Conservation (phyloP, 371 early-diverging fungal genomes). For the Rhizopus stolonifer region DNA sequence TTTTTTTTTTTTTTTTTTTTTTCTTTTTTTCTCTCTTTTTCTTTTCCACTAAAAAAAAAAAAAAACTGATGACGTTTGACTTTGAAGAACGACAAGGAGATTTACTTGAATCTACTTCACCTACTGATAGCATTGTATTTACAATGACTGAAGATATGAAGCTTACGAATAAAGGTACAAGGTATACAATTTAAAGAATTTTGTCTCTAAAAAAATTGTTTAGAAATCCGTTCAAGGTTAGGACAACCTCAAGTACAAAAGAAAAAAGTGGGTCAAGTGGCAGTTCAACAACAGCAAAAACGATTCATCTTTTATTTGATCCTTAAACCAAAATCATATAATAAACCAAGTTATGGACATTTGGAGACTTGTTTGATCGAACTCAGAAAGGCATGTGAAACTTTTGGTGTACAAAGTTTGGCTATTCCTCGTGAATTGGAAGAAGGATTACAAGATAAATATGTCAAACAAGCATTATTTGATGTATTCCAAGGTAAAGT, state of each 20-base stretch:
- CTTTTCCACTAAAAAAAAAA: conserved; percentile 3
- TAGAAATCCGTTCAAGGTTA: conserved; percentile 25
- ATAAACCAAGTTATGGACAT: conserved; percentile 25
- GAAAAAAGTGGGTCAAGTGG: conserved; percentile 33
- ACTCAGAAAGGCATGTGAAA: conserved; percentile 27
- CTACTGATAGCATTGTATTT: conserved; percentile 26
- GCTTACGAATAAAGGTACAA: conserved; percentile 33
- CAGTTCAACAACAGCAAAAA: conserved; percentile 9
- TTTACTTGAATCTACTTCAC: conserved; percentile 23
- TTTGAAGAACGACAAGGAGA: conserved; percentile 38
- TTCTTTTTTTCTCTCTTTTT: conserved; percentile 11
- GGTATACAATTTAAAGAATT: too few species aligned
- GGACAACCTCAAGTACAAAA: conserved; percentile 32
- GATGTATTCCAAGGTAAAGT: conserved; percentile 35
- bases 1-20: conserved; percentile 8
- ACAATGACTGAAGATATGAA: conserved; percentile 34
- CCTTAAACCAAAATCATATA: conserved; percentile 30
- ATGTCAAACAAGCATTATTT: conserved; percentile 30
- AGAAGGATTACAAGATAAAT: conserved; percentile 31
- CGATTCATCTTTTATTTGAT: conserved; percentile 35
- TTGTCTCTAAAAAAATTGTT: background rate
- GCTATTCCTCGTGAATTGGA: conserved; percentile 30
- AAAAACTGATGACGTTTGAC: conserved; percentile 34
- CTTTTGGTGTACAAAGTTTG: conserved; percentile 22
- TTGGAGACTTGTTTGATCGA: conserved; percentile 31